phyloP scores from a whole-genome alignment of 2,329 filamentous ascomycete genomes.

The Fusarium musae region DNA sequence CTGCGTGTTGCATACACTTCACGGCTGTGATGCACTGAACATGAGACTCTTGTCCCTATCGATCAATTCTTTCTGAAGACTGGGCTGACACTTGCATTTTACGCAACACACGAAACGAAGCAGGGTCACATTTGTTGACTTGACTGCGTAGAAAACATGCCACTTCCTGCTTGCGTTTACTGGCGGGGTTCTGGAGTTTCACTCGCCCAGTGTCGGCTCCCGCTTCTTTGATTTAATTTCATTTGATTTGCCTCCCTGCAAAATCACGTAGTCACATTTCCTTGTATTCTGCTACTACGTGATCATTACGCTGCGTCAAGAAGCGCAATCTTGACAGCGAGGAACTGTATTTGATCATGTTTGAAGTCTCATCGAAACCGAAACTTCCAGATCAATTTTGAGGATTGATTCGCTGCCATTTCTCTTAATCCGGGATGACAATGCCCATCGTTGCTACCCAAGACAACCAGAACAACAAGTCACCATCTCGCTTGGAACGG shows the following conservation, averaged over 20 bases:
- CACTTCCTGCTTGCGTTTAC: conserved; percentile 4
- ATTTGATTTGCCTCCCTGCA: conserved; percentile 13
- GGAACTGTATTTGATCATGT: not conserved
- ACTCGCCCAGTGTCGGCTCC: not conserved
- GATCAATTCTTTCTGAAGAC: conserved; percentile 4
- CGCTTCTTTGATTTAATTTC: not conserved
- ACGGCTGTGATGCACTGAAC: conserved; percentile 2
- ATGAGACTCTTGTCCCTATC: not conserved
- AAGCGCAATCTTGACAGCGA: not conserved
- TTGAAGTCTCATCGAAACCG: not conserved
- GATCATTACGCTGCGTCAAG: not conserved
- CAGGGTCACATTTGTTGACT: not conserved
- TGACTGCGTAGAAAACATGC: conserved; percentile 20
- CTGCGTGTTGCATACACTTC: not conserved
- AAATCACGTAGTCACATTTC: not conserved
- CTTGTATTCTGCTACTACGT: not conserved
- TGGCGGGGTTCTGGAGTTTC: conserved; percentile 4
- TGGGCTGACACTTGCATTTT: conserved; percentile 34
- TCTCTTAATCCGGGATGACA: not conserved
- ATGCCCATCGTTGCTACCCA: too few relatives aligned
- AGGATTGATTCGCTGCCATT: not conserved
- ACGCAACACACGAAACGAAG: not conserved
- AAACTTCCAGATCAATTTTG: not conserved
- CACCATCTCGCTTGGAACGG: conserved; percentile 2
- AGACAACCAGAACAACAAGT: not conserved